Conservation (phyloP, 768 basidiomycete species). For the Chalciporus chontae region DNA sequence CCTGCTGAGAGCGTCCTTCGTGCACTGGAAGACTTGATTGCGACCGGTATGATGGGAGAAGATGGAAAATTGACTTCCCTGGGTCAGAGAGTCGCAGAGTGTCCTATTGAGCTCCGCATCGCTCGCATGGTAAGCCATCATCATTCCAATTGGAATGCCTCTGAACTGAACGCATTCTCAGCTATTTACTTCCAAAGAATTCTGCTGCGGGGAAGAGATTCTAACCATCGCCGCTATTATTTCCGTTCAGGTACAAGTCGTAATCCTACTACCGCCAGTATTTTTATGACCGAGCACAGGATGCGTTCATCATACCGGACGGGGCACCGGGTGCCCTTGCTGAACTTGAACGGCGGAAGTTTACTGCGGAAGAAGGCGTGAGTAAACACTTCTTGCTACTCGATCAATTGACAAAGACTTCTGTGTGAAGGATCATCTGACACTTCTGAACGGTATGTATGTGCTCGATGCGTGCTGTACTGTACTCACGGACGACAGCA, state of each 20-base stretch:
- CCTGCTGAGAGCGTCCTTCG: slow-evolving; percentile 82
- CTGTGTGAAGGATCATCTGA: slow-evolving; percentile 78
- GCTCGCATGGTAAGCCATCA: slow-evolving; percentile 78
- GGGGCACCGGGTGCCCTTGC: slow-evolving; percentile 82
- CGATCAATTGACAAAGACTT: neutral
- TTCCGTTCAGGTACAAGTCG: slow-evolving; percentile 69
- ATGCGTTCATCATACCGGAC: slow-evolving; percentile 85
- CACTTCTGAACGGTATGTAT: slow-evolving; percentile 77
- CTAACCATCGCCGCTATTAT: slow-evolving; percentile 96
- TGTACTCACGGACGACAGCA: slow-evolving; percentile 43
- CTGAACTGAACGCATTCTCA: slow-evolving; percentile 31
- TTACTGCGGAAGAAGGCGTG: slow-evolving; percentile 97
- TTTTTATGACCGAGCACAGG: slow-evolving; percentile 41
- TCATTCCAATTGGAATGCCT: neutral
- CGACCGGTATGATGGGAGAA: slow-evolving; percentile 80
- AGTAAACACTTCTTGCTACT: slow-evolving; percentile 21
- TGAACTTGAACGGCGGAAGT: slow-evolving; percentile 91
- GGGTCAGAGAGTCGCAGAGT: slow-evolving; percentile 88
- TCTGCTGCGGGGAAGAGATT: slow-evolving; percentile 91
- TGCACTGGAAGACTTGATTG: slow-evolving; percentile 79
- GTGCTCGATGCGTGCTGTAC: neutral
- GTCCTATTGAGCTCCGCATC: slow-evolving; percentile 88
- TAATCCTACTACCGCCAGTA: slow-evolving; percentile 1
- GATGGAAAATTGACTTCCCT: slow-evolving; percentile 72
- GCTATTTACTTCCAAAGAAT: slow-evolving; percentile 84